These are phyloP conservation scores for Clarkia xantiana DNA, from an alignment of 345 rosid genomes.

Conservation along the genomic window DNA sequence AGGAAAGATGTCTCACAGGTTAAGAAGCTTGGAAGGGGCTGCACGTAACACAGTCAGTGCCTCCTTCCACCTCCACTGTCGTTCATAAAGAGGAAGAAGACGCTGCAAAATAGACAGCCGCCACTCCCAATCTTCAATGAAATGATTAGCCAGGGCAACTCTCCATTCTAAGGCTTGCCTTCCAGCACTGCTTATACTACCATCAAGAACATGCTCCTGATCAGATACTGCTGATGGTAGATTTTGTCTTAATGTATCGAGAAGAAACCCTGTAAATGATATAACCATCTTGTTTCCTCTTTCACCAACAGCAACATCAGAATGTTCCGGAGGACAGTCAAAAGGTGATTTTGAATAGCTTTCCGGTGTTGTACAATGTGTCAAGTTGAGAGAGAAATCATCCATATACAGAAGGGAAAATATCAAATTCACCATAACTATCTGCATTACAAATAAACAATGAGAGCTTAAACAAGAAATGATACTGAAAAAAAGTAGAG, in stretches of 20 bases:
- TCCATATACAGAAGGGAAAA: conserved; percentile 84
- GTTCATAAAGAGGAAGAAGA: conserved; percentile 79
- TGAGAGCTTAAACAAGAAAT: conserved; percentile 11
- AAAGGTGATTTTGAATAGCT: conserved; percentile 31
- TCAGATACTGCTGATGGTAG: conserved; percentile 45
- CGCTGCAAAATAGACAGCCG: conserved; percentile 79
- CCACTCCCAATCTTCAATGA: conserved; percentile 97
- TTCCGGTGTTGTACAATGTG: conserved; percentile 35
- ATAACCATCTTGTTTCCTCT: conserved; percentile 59
- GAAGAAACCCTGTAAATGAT: conserved; percentile 61
- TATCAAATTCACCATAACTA: conserved; percentile 76
- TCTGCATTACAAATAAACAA: conserved; percentile 33
- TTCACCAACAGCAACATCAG: conserved; percentile 31
- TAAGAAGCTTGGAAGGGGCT: conserved; percentile 85
- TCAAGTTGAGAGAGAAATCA: conserved; percentile 51
- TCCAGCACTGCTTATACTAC: conserved; percentile 33
- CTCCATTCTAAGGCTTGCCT: conserved; percentile 91
- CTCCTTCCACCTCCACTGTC: conserved; percentile 86
- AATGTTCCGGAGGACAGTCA: conserved; percentile 25
- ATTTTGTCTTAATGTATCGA: conserved; percentile 48
- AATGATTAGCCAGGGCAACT: conserved; percentile 47
- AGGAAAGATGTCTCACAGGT: conserved; percentile 47
- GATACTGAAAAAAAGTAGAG: not conserved
- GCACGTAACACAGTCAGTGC: conserved; percentile 79
- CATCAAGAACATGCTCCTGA: conserved; percentile 43